Evolutionary conservation across 371 early-diverging fungal species (phyloP), one percentile per base, ranked within the genome.

Genomic region (Rhizopus sp.): DNA sequence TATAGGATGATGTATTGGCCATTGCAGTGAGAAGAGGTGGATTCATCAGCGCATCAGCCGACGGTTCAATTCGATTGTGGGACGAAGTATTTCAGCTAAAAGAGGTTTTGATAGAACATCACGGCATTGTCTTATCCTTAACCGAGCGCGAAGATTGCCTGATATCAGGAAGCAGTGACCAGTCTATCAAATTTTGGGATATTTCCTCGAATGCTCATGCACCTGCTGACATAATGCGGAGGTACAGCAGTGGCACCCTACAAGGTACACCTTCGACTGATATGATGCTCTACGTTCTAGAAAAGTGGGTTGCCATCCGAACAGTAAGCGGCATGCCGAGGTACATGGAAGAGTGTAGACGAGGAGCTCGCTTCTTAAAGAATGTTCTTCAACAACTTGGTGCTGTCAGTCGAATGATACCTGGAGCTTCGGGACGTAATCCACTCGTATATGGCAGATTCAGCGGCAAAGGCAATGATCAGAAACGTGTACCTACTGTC

Each of bases 371-470:
- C 32, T 91, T 84, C 53, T 66, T 93, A 35, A 84, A 85, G 57
- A 86, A 83, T 12, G 69, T 90, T 23, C 64, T 90, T 50, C 81
- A 77, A 34, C 89, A 90, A 51, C 72, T 92, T 7, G 93, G 93
- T 29, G 92, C 92, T 3, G 82, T 84, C 7, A 74, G 88, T 46
- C 69, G 78, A 9, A 67, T 93, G 75, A 77, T 91, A 5, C 87
- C 91, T 10, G 81, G 87, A 37, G 77, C 73, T 16, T 60, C 82
- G 31, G 84, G 86, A 1, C 75, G 81, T 34, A 93, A 93, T 55
- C 93, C 93, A 13, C 55, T 93, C 33, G 91, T 93, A 2, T 87
- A 87, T 59, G 91, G 84, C 7, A 81, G 81, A 49, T 92, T 93
- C 55, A 75, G 72, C 29, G 82, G 83, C 2, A 62, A 59, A 32